Evolutionary conservation across 2,329 filamentous ascomycete genomes (phyloP).

Genomic region (Penicillium sp.): DNA sequence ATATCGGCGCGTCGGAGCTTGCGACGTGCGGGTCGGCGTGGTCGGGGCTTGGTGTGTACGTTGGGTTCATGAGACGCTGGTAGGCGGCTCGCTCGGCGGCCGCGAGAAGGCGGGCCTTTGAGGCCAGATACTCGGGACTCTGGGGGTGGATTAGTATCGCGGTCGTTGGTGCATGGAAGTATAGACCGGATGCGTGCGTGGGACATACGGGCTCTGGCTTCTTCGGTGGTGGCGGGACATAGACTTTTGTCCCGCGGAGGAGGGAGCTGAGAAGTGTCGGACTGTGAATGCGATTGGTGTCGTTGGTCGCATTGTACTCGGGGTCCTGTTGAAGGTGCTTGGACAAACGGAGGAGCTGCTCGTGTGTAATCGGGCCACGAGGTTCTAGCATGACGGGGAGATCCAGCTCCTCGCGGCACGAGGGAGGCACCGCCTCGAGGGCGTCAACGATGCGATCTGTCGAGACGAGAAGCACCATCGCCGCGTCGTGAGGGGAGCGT

Average conservation of each 20-base stretch:
- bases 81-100: conserved; percentile 82
- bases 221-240: conserved; percentile 73
- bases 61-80: conserved; percentile 65
- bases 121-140: conserved; percentile 76
- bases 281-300: neutral
- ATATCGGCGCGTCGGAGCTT: conserved; percentile 2
- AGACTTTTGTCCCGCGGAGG: conserved; percentile 68
- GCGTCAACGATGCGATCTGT: conserved; percentile 42
- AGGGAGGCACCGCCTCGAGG: conserved; percentile 35
- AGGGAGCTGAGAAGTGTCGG: conserved; percentile 62
- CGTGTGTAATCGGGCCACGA: conserved; percentile 43
- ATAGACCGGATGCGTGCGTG: no score
- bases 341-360: conserved; percentile 40
- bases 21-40: conserved; percentile 40
- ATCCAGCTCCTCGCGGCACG: conserved; percentile 33
- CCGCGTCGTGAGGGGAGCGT: neutral
- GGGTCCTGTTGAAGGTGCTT: conserved; percentile 25
- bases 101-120: conserved; percentile 80
- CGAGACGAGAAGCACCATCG: conserved; percentile 45
- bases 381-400: conserved; percentile 31
- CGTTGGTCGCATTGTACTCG: conserved; percentile 10
- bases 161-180: neutral
- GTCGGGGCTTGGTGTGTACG: conserved; percentile 53
- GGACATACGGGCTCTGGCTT: conserved; percentile 73
- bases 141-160: conserved; percentile 6